Evolutionary conservation across 768 basidiomycete genomes (phyloP), one percentile per base, ranked within the genome.

Genomic region (Rubroboletus satanas): DNA sequence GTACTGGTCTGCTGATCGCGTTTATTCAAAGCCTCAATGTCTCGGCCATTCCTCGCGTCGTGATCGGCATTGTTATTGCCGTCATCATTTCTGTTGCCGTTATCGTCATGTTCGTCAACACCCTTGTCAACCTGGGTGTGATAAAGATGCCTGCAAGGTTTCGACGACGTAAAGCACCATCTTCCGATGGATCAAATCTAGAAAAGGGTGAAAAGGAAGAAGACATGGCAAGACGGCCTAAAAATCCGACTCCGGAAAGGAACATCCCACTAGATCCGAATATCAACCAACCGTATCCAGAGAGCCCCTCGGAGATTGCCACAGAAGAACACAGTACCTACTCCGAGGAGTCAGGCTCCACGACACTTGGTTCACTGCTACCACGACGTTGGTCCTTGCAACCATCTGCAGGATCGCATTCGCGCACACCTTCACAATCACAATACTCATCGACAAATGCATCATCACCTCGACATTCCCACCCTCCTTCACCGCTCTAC

Each of bases 31-130:
- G 71, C 9, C 65, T 93, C 26, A 69, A 76, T 7, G 78, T 94
- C 33, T 72, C 77, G 17, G 77, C 93, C 38, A 96, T 96, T 61
- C 85, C 89, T 1, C 82, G 93, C 18, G 87, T 90, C 2, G 85
- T 81, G 33, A 85, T 97, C 52, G 93, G 92, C 21, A 78, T 89
- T 53, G 79, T 92, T 57, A 77, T 83, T 37, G 83, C 85, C 12
- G 81, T 88, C 32, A 76, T 93, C 36, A 87, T 83, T 67, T 86
- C 87, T 14, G 72, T 90, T 37, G 80, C 89, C 0, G 78, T 89
- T 31, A 56, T 94, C 44, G 71, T 91, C 52, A 76, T 90, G 63
- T 80, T 89, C 66, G 60, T 86, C 64, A 91, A 90, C 63, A 72
- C 84, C 42, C 59, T 83, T 42, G 71, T 83, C 70, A 81, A 87